A percentile compares a stretch with the other conserved stretches of the same genome.
Conservation (phyloP, 345 rosid species). For the Rhodamnia argentea region DNA sequence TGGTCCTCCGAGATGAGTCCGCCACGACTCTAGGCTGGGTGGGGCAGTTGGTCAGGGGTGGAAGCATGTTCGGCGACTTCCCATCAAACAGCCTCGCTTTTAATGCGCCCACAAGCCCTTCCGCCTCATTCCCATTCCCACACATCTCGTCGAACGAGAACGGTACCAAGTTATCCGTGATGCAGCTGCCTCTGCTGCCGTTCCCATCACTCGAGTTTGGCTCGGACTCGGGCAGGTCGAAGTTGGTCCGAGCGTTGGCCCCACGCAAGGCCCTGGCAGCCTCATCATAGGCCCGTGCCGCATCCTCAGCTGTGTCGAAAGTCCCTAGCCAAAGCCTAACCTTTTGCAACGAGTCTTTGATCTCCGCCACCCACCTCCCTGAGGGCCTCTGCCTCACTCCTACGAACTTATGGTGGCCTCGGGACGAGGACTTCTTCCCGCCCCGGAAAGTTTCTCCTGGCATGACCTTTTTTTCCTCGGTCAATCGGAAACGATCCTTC, state of each 20-base stretch:
- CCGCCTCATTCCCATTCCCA: neutral
- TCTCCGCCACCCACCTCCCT: slow-evolving; percentile 12
- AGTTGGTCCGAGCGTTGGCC: slow-evolving; percentile 11
- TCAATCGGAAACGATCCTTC: neutral
- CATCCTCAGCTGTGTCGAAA: slow-evolving; percentile 4
- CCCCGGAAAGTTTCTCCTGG: neutral
- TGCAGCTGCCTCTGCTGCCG: neutral
- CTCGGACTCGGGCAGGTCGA: neutral
- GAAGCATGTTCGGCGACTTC: neutral
- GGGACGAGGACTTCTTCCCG: slow-evolving; percentile 2
- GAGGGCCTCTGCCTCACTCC: slow-evolving; percentile 13
- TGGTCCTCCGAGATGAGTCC: neutral
- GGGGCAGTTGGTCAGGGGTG: neutral
- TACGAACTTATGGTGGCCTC: slow-evolving; percentile 9
- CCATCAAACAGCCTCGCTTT: neutral
- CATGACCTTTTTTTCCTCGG: neutral
- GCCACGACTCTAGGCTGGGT: neutral
- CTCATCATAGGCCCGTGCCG: slow-evolving; percentile 5
- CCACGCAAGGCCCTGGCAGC: slow-evolving; percentile 9
- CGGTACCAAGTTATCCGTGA: slow-evolving; percentile 1
- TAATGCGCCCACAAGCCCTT: slow-evolving; percentile 5
- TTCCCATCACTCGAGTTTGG: neutral
- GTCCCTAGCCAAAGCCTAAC: slow-evolving; percentile 11
- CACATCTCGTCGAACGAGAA: slow-evolving; percentile 6
- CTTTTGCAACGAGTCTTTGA: slow-evolving; percentile 14